Conservation (phyloP, 257 asterid species). For the Nicotiana paniculata region DNA sequence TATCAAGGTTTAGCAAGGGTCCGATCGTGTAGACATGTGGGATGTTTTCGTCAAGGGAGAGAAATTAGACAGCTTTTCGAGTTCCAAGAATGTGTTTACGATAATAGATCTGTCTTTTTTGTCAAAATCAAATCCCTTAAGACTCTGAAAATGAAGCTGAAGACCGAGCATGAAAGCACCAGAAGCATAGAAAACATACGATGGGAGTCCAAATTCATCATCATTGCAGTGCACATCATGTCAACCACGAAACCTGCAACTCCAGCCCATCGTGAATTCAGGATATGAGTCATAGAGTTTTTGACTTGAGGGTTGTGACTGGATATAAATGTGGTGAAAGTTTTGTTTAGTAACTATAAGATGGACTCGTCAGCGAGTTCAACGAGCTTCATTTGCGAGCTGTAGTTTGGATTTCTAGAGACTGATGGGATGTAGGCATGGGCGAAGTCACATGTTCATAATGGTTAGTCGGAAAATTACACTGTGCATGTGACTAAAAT, state of each 20-base stretch:
- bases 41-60: background rate
- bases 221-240: constrained; percentile 13
- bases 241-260: constrained; percentile 14
- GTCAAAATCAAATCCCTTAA: constrained; percentile 7
- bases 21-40: constrained; percentile 41
- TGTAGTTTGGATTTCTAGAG: background rate
- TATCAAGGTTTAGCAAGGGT: constrained; percentile 24
- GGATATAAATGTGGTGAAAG: background rate
- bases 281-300: background rate
- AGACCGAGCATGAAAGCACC: constrained; percentile 23
- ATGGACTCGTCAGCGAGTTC: background rate
- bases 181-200: constrained; percentile 19
- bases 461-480: no score
- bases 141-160: constrained; percentile 11
- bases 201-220: constrained; percentile 9
- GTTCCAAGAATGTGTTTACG: constrained; percentile 39
- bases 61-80: constrained; percentile 32
- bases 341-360: background rate
- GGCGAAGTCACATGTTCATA: no score
- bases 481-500: no score
- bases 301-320: background rate
- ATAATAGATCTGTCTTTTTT: constrained; percentile 25
- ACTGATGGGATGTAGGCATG: background rate
- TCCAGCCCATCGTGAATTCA: background rate
- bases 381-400: background rate